phyloP scores from a whole-genome alignment of 1,284 basidiomycete species.

The Ceratobasidium sp. region DNA sequence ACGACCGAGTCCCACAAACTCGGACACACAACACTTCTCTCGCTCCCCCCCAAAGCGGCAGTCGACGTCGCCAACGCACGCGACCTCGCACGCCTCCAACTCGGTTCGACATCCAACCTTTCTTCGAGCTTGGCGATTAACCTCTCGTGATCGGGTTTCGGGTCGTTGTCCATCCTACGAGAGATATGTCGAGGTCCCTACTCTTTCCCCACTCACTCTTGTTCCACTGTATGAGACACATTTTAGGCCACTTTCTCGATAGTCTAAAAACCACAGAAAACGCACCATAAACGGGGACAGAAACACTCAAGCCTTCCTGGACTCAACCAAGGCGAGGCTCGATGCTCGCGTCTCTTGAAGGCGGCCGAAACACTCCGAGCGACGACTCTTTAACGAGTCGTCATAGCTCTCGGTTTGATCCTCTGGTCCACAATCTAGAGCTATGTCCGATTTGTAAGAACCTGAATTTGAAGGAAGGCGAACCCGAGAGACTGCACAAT shows the following conservation, averaged over 20 bases:
- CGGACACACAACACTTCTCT: not conserved
- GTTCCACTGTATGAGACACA: not conserved
- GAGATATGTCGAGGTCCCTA: not conserved
- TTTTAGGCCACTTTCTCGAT: not conserved
- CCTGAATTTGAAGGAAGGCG: not conserved
- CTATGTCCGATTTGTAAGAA: not conserved
- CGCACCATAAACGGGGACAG: conserved; percentile 28
- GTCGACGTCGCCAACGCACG: conserved; percentile 4
- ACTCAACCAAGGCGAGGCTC: conserved; percentile 34
- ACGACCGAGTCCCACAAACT: not conserved
- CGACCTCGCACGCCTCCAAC: conserved; percentile 19
- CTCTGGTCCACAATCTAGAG: not conserved
- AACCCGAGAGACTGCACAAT: conserved; percentile 10
- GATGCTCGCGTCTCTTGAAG: conserved; percentile 36
- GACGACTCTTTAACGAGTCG: conserved; percentile 20
- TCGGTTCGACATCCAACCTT: conserved; percentile 24
- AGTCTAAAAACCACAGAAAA: not conserved
- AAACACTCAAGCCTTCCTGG: not conserved
- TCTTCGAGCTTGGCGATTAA: conserved; percentile 35
- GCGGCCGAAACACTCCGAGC: conserved; percentile 23
- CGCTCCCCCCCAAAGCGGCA: not conserved
- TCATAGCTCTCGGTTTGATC: conserved; percentile 25
- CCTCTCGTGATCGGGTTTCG: conserved; percentile 29
- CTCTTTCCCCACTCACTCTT: not conserved
- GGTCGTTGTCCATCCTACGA: conserved; percentile 20